phyloP scores from a whole-genome alignment of 371 early-diverging fungal species.

The Mortierella sp. region DNA sequence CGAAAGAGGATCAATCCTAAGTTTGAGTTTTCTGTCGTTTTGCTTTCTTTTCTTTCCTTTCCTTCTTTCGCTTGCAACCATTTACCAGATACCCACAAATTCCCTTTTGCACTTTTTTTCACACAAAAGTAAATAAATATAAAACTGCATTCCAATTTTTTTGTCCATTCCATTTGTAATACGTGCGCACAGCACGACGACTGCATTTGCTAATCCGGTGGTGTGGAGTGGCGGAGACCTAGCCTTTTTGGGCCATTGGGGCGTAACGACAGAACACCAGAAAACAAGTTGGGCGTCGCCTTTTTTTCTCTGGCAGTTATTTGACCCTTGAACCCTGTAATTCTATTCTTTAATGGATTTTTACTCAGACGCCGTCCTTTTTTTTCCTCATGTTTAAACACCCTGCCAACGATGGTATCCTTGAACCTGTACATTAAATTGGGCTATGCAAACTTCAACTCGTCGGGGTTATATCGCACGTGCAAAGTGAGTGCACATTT shows the following conservation, averaged over 20 bases:
- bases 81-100: not conserved
- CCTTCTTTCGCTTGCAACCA: not conserved
- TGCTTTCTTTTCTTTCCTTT: not conserved
- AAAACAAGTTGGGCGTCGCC: not conserved
- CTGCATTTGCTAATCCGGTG: not conserved
- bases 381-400: not conserved
- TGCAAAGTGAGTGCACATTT: not conserved
- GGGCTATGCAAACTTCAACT: not conserved
- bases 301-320: not conserved
- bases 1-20: not conserved
- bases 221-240: not conserved
- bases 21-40: not conserved
- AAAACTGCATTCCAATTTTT: not conserved
- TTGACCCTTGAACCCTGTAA: not conserved
- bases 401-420: not conserved
- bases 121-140: not conserved
- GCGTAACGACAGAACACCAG: not conserved
- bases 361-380: not conserved
- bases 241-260: not conserved
- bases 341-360: not conserved
- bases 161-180: not conserved
- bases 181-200: conserved; percentile 1
- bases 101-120: not conserved
- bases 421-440: not conserved
- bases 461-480: not conserved